A percentile compares a stretch with the other conserved stretches of the same genome.
Conservation (phyloP, 2,329 filamentous ascomycete species). For the Fusarium bulbicola region DNA sequence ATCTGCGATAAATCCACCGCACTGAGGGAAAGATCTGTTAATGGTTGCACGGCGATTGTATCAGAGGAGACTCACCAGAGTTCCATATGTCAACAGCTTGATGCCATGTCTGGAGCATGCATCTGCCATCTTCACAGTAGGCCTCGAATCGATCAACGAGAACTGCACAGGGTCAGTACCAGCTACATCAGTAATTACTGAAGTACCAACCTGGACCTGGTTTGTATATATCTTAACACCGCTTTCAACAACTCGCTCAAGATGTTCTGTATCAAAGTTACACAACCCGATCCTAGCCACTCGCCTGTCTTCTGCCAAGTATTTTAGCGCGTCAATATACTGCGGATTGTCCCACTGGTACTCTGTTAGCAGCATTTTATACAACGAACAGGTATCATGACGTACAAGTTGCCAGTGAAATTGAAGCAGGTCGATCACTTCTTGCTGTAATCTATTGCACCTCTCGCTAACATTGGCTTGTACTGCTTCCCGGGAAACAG, state of each 20-base stretch:
- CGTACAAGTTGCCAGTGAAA: neutral
- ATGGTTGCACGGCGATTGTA: accelerated
- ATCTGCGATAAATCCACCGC: neutral
- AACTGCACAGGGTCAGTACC: neutral
- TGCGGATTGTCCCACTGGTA: neutral
- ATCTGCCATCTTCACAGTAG: neutral
- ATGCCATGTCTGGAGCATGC: neutral
- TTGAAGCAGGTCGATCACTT: neutral
- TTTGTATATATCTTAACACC: neutral
- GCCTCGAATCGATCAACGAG: neutral
- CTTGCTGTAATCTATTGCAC: neutral
- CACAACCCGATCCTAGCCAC: neutral
- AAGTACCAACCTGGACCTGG: neutral
- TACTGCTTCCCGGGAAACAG: neutral
- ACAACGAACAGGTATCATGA: accelerated
- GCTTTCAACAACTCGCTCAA: neutral
- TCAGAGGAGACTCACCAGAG: neutral
- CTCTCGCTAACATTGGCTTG: neutral
- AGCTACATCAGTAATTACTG: accelerated
- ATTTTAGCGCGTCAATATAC: neutral
- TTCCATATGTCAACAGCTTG: neutral
- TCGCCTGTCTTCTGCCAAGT: neutral
- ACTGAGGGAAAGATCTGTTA: neutral
- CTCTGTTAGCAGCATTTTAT: accelerated
- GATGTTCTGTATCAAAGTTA: neutral